Conservation (phyloP, 2,329 filamentous ascomycete genomes). For the Colletotrichum brevisporum region DNA sequence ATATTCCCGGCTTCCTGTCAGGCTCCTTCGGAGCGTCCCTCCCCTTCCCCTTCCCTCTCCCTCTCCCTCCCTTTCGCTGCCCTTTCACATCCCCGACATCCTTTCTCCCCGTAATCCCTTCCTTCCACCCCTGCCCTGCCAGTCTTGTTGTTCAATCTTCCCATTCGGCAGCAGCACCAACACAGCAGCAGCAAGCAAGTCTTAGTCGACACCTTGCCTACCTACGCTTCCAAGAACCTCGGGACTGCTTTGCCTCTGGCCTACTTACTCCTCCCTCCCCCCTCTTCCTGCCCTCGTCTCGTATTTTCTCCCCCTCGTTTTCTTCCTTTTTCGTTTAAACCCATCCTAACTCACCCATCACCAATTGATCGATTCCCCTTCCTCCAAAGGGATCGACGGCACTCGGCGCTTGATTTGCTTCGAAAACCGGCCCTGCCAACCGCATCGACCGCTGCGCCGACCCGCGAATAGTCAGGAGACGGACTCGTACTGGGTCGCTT, state of each 20-base stretch:
- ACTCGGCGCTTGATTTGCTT: conserved; percentile 13
- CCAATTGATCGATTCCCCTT: conserved; percentile 27
- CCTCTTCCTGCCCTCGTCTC: conserved; percentile 4
- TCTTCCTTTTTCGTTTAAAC: conserved; percentile 49
- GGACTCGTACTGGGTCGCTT: conserved; percentile 25
- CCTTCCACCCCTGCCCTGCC: neutral
- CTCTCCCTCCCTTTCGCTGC: conserved; percentile 37
- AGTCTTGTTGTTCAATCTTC: neutral
- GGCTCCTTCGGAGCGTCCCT: conserved; percentile 31
- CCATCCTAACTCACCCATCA: conserved; percentile 18
- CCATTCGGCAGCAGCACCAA: conserved; percentile 1
- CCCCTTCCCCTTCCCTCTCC: conserved; percentile 19
- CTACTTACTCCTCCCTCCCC: conserved; percentile 3
- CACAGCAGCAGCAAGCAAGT: conserved; percentile 5
- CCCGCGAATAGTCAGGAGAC: conserved; percentile 36
- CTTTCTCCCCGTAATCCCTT: conserved; percentile 7
- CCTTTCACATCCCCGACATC: conserved; percentile 8
- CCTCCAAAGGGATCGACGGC: conserved; percentile 9
- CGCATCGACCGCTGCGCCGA: conserved; percentile 27
- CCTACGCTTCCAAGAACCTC: conserved; percentile 23
- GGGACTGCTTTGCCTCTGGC: conserved; percentile 2
- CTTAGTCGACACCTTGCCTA: conserved; percentile 1
- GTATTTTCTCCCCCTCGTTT: conserved; percentile 47
- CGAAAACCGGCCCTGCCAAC: conserved; percentile 23
- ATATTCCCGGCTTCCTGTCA: conserved; percentile 39